Percentiles rank a stretch among this genome's conserved stretches.
These are phyloP conservation scores for Dioscorea alata DNA, from an alignment of 106 monocot species.

Conservation along the genomic window DNA sequence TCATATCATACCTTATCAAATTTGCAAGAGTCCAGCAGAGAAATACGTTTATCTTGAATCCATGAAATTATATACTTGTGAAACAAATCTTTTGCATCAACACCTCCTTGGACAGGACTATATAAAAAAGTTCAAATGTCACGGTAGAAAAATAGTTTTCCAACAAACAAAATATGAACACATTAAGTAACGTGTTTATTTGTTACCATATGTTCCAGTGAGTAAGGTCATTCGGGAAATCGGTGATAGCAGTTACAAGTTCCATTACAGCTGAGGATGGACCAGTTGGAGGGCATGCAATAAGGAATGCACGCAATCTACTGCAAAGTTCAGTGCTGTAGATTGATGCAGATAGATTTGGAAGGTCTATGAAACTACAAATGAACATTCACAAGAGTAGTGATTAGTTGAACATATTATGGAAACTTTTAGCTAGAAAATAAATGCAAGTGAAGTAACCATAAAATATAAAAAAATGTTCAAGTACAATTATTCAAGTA, in stretches of 20 bases:
- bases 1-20: constrained; percentile 66
- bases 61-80: constrained; percentile 89
- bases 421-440: too few relatives aligned
- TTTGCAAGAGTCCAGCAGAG: constrained; percentile 82
- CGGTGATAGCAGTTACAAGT: constrained; percentile 81
- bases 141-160: neutral
- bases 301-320: constrained; percentile 83
- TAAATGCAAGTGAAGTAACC: too few relatives aligned
- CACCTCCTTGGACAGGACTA: constrained; percentile 80
- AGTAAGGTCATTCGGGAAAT: constrained; percentile 87
- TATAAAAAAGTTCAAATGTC: too few relatives aligned
- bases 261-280: constrained; percentile 82
- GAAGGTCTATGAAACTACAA: constrained; percentile 84
- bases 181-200: neutral
- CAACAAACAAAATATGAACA: neutral
- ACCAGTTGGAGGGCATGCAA: constrained; percentile 81
- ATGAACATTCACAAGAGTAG: neutral
- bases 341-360: constrained; percentile 80
- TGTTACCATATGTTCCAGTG: constrained; percentile 86
- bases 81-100: constrained; percentile 95
- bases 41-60: constrained; percentile 92
- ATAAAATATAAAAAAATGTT: too few relatives aligned
- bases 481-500: too few relatives aligned
- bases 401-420: neutral
- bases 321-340: constrained; percentile 78